Evolutionary conservation across 2,329 filamentous ascomycete species (phyloP).

Genomic region (Aspergillus sp.): DNA sequence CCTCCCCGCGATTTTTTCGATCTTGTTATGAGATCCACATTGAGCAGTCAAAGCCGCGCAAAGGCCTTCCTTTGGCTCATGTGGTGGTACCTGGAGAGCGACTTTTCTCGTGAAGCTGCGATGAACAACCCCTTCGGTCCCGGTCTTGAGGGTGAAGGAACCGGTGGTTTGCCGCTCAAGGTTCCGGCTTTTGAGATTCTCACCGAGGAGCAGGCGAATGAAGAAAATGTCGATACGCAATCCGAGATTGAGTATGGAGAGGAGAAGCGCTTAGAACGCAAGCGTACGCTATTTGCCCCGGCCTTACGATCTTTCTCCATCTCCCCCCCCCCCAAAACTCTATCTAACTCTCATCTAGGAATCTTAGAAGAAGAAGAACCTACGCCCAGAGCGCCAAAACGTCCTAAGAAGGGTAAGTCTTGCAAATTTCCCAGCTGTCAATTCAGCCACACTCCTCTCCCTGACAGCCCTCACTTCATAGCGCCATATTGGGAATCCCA

Average conservation of each 20-base stretch:
- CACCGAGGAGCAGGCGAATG: slow-evolving; percentile 54
- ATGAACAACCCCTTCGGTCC: slow-evolving; percentile 87
- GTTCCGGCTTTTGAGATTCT: slow-evolving; percentile 53
- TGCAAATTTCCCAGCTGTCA: background rate
- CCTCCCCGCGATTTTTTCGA: slow-evolving; percentile 90
- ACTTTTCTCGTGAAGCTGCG: slow-evolving; percentile 87
- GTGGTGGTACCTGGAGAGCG: slow-evolving; percentile 98
- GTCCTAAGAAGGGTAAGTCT: slow-evolving; percentile 47
- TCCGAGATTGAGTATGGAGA: slow-evolving; percentile 55
- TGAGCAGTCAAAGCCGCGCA: slow-evolving; percentile 81
- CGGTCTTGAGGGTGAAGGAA: slow-evolving; percentile 48
- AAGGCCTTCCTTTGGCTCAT: slow-evolving; percentile 94
- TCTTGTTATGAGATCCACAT: slow-evolving; percentile 85
- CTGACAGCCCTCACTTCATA: background rate
- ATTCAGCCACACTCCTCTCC: background rate
- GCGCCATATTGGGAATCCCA: slow-evolving; percentile 11
- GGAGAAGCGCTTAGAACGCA: slow-evolving; percentile 53
- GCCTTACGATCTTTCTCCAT: background rate
- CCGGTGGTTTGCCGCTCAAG: slow-evolving; percentile 50
- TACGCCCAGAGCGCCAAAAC: slow-evolving; percentile 49
- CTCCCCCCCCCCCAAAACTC: no score
- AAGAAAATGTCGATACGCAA: slow-evolving; percentile 55
- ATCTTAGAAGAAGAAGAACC: slow-evolving; percentile 55
- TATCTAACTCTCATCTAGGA: slow-evolving; percentile 33
- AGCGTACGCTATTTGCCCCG: slow-evolving; percentile 38